Evolutionary conservation across 306 rosid species (phyloP).

Genomic region (Pterocarpus macrocarpus): DNA sequence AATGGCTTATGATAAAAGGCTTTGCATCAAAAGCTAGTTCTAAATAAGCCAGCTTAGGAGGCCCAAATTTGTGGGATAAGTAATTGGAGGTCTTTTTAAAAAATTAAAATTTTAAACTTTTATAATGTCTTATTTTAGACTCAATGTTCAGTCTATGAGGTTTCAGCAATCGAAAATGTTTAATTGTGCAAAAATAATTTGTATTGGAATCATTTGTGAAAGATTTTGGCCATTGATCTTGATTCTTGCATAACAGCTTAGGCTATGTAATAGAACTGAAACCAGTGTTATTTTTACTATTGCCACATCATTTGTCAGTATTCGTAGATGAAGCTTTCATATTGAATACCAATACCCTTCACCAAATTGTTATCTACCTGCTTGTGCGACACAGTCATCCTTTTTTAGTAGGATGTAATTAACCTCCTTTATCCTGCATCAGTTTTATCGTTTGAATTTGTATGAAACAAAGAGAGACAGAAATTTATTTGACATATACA

Average conservation of each 20-base stretch:
- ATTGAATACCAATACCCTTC: neutral
- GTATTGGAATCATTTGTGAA: neutral
- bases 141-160: neutral
- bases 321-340: neutral
- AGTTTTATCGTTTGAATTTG: constrained; percentile 27
- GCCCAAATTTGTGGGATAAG: constrained; percentile 5
- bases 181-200: neutral
- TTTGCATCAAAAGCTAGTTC: neutral
- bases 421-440: constrained; percentile 1
- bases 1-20: neutral
- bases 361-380: constrained; percentile 18
- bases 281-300: neutral
- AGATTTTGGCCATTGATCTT: too few species aligned
- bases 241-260: too few species aligned
- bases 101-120: neutral
- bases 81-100: neutral
- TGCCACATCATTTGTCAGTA: neutral
- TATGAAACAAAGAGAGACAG: neutral
- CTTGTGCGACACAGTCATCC: neutral
- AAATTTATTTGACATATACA: constrained; percentile 12
- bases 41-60: constrained; percentile 16
- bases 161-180: neutral
- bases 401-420: constrained; percentile 14
- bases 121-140: neutral
- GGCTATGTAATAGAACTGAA: neutral